A percentile compares a stretch with the other conserved stretches of the same genome.
Conservation (phyloP, 1,139 yeast genomes). For the Protomyces arabidopsidicola region DNA sequence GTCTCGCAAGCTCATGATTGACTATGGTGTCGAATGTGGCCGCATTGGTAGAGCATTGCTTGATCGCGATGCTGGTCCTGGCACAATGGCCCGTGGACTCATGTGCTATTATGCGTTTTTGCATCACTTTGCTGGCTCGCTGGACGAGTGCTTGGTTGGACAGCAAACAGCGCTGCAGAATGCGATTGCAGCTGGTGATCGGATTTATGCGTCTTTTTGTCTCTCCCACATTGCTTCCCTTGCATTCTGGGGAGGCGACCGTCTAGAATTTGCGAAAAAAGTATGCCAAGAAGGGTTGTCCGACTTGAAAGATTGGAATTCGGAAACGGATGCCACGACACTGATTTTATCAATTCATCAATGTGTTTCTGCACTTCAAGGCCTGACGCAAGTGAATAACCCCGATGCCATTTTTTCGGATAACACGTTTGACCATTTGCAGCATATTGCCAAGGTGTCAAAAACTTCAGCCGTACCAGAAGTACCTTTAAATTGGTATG, state of each 20-base stretch:
- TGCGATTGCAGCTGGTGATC: constrained; percentile 30
- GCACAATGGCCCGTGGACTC: constrained; percentile 26
- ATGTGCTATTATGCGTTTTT: constrained; percentile 22
- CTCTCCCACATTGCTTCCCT: constrained; percentile 3
- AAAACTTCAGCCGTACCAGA: neutral
- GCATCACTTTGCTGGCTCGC: constrained; percentile 19
- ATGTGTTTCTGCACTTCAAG: constrained; percentile 16
- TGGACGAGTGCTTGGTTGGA: neutral
- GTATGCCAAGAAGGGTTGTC: constrained; percentile 7
- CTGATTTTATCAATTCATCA: constrained; percentile 26
- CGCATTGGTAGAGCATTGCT: constrained; percentile 12
- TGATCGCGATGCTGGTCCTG: constrained; percentile 8
- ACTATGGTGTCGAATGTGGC: constrained; percentile 29
- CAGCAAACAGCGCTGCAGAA: constrained; percentile 2
- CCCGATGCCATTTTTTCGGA: constrained; percentile 26
- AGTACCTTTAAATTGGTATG: neutral
- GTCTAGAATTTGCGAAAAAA: constrained; percentile 1
- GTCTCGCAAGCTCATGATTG: constrained; percentile 16
- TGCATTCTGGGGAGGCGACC: constrained; percentile 12
- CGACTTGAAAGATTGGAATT: constrained; percentile 10
- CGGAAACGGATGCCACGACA: constrained; percentile 25
- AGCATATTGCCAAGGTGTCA: neutral
- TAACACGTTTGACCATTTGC: neutral
- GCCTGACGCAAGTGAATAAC: constrained; percentile 9
- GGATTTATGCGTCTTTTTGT: constrained; percentile 26